A percentile compares a stretch with the other conserved stretches of the same genome.
These are phyloP conservation scores for Capsaspora owczarzaki DNA, from an alignment of 78 protist species.

Conservation along the genomic window DNA sequence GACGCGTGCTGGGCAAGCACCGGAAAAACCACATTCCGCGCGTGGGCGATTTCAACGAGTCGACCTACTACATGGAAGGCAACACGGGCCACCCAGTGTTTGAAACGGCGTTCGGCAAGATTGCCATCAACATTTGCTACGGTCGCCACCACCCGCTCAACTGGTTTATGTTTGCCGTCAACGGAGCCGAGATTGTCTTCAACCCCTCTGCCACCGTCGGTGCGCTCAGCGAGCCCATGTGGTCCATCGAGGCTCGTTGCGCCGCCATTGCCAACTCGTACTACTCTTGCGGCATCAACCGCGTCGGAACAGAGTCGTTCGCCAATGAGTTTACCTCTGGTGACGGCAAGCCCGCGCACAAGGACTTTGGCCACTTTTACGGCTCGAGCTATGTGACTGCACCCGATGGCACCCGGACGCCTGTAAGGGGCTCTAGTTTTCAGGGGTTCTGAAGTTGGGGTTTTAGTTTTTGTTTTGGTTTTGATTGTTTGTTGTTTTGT, in stretches of 20 bases:
- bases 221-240: constrained; percentile 82
- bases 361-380: constrained; percentile 93
- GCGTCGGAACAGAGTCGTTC: constrained; percentile 79
- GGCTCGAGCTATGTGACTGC: constrained; percentile 80
- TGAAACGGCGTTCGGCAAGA: constrained; percentile 40
- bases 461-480: neutral
- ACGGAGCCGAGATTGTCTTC: constrained; percentile 88
- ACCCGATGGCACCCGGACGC: constrained; percentile 80
- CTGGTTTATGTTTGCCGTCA: constrained; percentile 76
- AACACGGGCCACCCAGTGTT: constrained; percentile 62
- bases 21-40: constrained; percentile 92
- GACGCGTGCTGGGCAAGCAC: constrained; percentile 70
- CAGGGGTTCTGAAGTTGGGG: too few species aligned
- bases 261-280: constrained; percentile 61
- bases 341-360: constrained; percentile 84
- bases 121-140: constrained; percentile 89
- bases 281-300: constrained; percentile 75
- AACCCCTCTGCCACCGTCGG: constrained; percentile 89
- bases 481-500: neutral
- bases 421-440: too few species aligned
- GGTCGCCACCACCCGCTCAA: constrained; percentile 90
- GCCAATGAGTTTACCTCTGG: constrained; percentile 86
- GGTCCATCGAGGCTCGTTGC: constrained; percentile 71
- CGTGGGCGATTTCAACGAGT: constrained; percentile 93
- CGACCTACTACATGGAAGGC: constrained; percentile 88